Evolutionary conservation across 306 rosid genomes (phyloP).

Genomic region (Betula pendula): DNA sequence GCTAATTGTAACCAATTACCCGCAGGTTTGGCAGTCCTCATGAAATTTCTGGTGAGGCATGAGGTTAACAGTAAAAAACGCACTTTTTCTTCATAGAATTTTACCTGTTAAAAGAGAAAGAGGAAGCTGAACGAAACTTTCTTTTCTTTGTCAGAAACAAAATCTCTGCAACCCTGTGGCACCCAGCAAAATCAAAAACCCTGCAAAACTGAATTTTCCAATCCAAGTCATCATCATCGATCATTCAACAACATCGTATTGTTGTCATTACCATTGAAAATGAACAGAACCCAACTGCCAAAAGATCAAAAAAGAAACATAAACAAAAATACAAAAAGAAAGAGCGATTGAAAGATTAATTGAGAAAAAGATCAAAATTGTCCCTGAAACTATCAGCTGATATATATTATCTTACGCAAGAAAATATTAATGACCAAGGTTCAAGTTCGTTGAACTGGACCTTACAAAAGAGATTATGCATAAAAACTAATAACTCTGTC

Average conservation of each 20-base stretch:
- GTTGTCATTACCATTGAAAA: background rate
- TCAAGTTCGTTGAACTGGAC: too few relatives aligned
- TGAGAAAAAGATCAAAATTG: background rate
- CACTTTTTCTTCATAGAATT: background rate
- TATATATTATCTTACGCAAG: background rate
- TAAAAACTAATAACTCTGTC: background rate
- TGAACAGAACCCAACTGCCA: background rate
- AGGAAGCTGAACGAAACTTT: too few relatives aligned
- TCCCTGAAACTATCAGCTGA: background rate
- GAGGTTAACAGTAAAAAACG: background rate
- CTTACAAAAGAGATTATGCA: background rate
- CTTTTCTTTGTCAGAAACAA: background rate
- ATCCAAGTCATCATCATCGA: background rate
- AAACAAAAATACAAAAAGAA: background rate
- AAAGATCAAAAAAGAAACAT: background rate
- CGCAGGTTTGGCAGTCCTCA: background rate
- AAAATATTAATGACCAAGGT: background rate
- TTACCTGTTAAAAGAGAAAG: background rate
- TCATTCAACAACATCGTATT: background rate
- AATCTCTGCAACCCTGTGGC: background rate
- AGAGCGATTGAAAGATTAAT: background rate
- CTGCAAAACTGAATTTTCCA: background rate
- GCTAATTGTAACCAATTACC: background rate
- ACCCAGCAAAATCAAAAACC: background rate
- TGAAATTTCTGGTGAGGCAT: background rate